phyloP scores from a whole-genome alignment of 257 asterid species.

The Nicotiana attenuata region DNA sequence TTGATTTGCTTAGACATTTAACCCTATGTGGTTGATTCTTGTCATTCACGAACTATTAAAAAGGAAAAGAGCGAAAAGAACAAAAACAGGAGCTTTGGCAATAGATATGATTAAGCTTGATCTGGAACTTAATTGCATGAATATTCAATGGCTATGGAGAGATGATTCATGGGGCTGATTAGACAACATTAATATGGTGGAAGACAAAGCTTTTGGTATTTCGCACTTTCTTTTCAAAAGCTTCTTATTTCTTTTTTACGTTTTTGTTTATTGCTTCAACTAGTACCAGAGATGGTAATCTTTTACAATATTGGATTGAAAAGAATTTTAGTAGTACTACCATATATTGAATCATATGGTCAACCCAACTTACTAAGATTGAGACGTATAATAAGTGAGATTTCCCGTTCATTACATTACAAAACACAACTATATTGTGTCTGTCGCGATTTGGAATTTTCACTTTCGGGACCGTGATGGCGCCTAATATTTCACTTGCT shows the following conservation, averaged over 20 bases:
- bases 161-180: not conserved
- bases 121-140: not conserved
- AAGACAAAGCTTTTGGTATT: not conserved
- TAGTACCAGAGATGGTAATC: not conserved
- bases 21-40: not conserved
- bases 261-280: not conserved
- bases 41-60: no score
- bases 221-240: not conserved
- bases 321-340: not conserved
- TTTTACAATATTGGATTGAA: not conserved
- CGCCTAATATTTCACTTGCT: no score
- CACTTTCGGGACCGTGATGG: no score
- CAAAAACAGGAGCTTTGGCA: not conserved
- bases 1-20: not conserved
- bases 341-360: not conserved
- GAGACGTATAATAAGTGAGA: not conserved
- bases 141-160: not conserved
- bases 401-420: not conserved
- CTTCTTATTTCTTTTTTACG: not conserved
- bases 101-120: not conserved
- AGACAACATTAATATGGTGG: slow-evolving; percentile 7
- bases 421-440: not conserved
- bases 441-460: no score
- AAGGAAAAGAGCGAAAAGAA: not conserved
- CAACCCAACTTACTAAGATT: not conserved